Percentiles rank a stretch among this genome's conserved stretches.
Evolutionary conservation across 2,329 filamentous ascomycete genomes (phyloP).

Genomic region (Nakataea oryzae): DNA sequence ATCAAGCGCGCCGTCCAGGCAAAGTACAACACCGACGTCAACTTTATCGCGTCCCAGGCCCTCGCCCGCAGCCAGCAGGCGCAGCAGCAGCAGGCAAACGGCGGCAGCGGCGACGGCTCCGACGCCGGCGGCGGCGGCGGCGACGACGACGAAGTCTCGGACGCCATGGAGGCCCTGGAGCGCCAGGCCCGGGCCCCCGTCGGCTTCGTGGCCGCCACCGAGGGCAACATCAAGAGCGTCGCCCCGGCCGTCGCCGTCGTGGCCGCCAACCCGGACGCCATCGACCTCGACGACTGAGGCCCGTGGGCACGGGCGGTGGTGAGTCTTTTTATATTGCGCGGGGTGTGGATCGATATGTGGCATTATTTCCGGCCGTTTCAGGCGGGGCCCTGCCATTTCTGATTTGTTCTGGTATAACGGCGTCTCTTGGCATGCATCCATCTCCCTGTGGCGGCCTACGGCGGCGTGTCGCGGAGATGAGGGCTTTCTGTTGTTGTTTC

Average conservation of each 20-base stretch:
- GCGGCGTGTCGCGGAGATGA: not conserved
- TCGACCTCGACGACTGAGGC: constrained; percentile 59
- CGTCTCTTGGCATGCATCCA: not conserved
- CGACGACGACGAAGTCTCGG: constrained; percentile 44
- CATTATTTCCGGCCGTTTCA: not conserved
- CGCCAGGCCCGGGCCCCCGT: constrained; percentile 78
- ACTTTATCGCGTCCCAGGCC: constrained; percentile 94
- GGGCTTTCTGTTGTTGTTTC: constrained; percentile 5
- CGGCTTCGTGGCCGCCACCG: constrained; percentile 84
- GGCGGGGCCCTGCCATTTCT: not conserved
- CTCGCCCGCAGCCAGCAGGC: constrained; percentile 68
- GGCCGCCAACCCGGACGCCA: constrained; percentile 71
- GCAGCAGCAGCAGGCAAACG: constrained; percentile 31
- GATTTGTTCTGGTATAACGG: not conserved
- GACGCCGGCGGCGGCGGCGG: constrained; percentile 12
- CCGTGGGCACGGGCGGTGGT: no score
- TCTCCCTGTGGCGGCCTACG: not conserved
- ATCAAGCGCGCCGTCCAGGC: constrained; percentile 97
- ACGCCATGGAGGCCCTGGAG: constrained; percentile 86
- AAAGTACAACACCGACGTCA: constrained; percentile 97
- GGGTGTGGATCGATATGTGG: not conserved
- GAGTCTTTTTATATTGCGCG: no score
- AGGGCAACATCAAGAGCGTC: constrained; percentile 45
- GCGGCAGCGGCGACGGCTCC: constrained; percentile 25
- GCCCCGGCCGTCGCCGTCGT: constrained; percentile 30